Percentiles rank a stretch among this genome's conserved stretches.
These are phyloP conservation scores for Paraurostyla sp. DNA, from an alignment of 73 alveolate species.

Conservation along the genomic window DNA sequence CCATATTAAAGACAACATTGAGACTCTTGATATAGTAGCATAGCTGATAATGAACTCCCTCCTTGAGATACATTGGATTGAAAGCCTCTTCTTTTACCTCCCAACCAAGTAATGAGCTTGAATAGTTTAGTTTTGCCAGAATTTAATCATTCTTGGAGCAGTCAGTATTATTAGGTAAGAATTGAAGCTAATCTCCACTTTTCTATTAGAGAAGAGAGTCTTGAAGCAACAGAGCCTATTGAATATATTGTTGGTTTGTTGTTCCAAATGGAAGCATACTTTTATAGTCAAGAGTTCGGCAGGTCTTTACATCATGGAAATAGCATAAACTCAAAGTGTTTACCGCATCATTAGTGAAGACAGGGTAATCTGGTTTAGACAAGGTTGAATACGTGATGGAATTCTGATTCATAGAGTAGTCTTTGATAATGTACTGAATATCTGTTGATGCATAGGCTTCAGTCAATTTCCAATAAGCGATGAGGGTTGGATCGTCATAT, in stretches of 20 bases:
- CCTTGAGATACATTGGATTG: slow-evolving; percentile 23
- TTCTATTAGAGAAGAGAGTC: neutral
- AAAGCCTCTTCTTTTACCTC: slow-evolving; percentile 9
- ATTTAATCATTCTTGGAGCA: neutral
- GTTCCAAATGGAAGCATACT: neutral
- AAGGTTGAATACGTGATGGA: neutral
- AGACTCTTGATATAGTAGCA: slow-evolving; percentile 3
- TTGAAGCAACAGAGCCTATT: neutral
- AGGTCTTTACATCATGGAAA: slow-evolving; percentile 67
- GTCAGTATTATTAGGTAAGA: slow-evolving; percentile 43
- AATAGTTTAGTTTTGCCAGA: neutral
- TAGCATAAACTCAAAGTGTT: slow-evolving; percentile 47
- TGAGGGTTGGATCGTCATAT: slow-evolving; percentile 60
- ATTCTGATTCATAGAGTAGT: slow-evolving; percentile 36
- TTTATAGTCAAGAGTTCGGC: slow-evolving; percentile 34
- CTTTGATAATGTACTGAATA: slow-evolving; percentile 11
- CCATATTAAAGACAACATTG: neutral
- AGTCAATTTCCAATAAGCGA: slow-evolving; percentile 67
- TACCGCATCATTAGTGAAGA: neutral
- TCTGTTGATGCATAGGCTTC: slow-evolving; percentile 45
- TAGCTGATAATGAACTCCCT: slow-evolving; percentile 58
- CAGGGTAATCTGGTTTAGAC: slow-evolving; percentile 62
- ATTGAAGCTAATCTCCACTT: neutral
- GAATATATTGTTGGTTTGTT: neutral
- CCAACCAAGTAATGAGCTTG: neutral